Percentiles rank a stretch among this genome's conserved stretches.
Conservation (phyloP, 2,329 filamentous ascomycete genomes). For the Pseudocercospora fijiensis region DNA sequence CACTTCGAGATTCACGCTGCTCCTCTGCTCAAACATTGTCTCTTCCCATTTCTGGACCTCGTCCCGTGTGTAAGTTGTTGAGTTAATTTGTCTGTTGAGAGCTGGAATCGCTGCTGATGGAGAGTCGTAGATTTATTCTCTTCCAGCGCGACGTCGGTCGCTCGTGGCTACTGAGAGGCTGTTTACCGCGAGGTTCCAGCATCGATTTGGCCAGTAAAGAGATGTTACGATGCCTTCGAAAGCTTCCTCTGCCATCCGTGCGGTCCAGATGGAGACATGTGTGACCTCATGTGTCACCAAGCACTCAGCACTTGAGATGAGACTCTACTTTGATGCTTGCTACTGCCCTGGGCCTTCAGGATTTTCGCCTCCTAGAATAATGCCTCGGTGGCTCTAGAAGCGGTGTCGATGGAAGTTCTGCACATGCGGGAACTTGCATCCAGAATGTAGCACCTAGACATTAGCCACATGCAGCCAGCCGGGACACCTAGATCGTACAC, state of each 20-base stretch:
- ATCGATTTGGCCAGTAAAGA: not conserved
- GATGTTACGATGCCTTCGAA: not conserved
- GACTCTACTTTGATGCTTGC: not conserved
- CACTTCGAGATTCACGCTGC: not conserved
- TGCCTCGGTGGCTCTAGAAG: not conserved
- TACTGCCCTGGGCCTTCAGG: not conserved
- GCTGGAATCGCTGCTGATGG: not conserved
- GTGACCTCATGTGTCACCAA: not conserved
- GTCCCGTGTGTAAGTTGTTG: not conserved
- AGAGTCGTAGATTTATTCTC: not conserved
- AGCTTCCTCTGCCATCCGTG: not conserved
- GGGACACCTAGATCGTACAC: not conserved
- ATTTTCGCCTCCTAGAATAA: not conserved
- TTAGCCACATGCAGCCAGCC: constrained; percentile 2
- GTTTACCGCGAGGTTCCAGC: not conserved
- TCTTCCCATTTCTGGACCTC: not conserved
- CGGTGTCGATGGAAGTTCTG: not conserved
- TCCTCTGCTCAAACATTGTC: not conserved
- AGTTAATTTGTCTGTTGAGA: not conserved
- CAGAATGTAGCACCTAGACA: not conserved
- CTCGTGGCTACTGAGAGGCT: not conserved
- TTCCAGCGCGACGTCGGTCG: not conserved
- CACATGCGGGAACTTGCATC: not conserved
- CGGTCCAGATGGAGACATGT: not conserved
- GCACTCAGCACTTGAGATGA: not conserved